Percentiles rank a stretch among this genome's conserved stretches.
Evolutionary conservation across 768 basidiomycete species (phyloP).

Genomic region (Clitopilus passeckerianus): DNA sequence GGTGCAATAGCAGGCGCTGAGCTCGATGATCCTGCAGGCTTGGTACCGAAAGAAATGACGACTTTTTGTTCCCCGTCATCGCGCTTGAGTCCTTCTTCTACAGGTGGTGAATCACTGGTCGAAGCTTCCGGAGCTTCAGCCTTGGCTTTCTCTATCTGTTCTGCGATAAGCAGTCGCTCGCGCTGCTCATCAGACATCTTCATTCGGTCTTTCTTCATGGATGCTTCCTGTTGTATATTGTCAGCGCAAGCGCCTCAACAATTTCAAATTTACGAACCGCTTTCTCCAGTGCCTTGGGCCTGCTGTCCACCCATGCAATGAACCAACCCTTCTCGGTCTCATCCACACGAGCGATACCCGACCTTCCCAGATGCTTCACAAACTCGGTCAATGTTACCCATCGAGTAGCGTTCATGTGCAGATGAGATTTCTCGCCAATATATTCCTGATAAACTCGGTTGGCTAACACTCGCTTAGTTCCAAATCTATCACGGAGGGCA

Average conservation of each 20-base stretch:
- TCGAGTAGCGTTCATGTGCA: constrained; percentile 98
- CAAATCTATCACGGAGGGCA: constrained; percentile 55
- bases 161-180: constrained; percentile 82
- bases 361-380: constrained; percentile 79
- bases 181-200: constrained; percentile 93
- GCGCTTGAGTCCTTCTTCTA: constrained; percentile 62
- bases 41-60: constrained; percentile 66
- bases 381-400: constrained; percentile 99
- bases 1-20: constrained; percentile 23
- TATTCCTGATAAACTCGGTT: constrained; percentile 98
- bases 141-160: constrained; percentile 89
- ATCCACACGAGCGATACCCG: constrained; percentile 87
- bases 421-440: constrained; percentile 87
- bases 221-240: constrained; percentile 55
- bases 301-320: constrained; percentile 95
- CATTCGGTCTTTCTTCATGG: constrained; percentile 85
- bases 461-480: constrained; percentile 91
- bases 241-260: not conserved
- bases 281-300: constrained; percentile 90
- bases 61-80: constrained; percentile 72
- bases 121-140: constrained; percentile 36
- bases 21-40: constrained; percentile 29
- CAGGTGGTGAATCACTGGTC: constrained; percentile 29
- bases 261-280: constrained; percentile 44
- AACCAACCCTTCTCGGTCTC: constrained; percentile 99